Evolutionary conservation across 202 grass and related monocot species (phyloP), one percentile per base, ranked within the genome.

Genomic region (Cymbopogon flexuosus): DNA sequence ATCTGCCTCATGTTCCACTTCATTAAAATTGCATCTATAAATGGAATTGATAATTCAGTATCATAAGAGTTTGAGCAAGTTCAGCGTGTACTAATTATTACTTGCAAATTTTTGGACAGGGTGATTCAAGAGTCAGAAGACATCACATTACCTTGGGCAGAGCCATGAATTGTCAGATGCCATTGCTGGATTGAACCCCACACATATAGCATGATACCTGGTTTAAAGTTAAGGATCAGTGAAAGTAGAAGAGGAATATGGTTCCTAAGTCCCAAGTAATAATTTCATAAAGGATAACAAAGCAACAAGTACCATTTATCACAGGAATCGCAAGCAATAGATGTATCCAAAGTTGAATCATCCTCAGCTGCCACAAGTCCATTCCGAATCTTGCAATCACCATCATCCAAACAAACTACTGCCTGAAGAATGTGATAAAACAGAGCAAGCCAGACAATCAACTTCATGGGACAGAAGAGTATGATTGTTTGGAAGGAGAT

Each of bases 171-270:
- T 85, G 41, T 87, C 61, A 70, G 70, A 78, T 78, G 84, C 49
- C 42, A 14, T 83, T 75, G 93, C 87, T 75, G 90, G 82, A 82
- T 85, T 87, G 72, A 98, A 98, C 65, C 87, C 90, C 75, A 98
- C 90, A 65, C 92, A 98, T 73, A 91, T 86, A 70, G 95, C 95
- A 91, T 98, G 95, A 89, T 98, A 98, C 95, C 95, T 98, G 78
- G 64, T 51, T 87, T 83, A 77, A 65, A 72, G 22, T 89, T 87
- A 84, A 69, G 75, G 22, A 75, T 60, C 27, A 79, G 34, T 40
- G 62, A 54, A 84, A 83, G 84, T 76, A 83, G 31, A 92, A 85
- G 49, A 92, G 2, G 16, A 37, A 83, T 34, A 63, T 71, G 60
- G 41, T 77, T 70, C 5, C 10, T 35, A 36, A 80, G 60, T 72